These are phyloP conservation scores for Backusella circina DNA, from an alignment of 192 early-diverging fungal species.

Conservation along the genomic window DNA sequence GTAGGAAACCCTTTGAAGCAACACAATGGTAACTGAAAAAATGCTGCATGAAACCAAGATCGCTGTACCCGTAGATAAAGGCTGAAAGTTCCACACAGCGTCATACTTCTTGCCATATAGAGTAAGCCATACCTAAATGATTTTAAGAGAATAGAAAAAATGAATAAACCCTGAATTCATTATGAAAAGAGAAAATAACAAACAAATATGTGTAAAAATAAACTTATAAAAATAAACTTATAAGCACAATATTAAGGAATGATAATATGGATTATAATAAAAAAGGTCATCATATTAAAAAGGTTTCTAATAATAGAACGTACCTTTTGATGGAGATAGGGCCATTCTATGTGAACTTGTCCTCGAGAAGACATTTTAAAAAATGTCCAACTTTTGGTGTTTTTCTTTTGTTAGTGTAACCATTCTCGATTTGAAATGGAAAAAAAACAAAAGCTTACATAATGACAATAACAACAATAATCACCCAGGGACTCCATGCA, in stretches of 20 bases:
- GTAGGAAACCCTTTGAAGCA: constrained; percentile 14
- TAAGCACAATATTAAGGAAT: neutral
- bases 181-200: neutral
- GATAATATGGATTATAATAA: neutral
- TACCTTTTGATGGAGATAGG: constrained; percentile 21
- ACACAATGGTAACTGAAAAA: constrained; percentile 10
- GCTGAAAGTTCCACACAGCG: constrained; percentile 32
- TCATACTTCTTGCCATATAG: constrained; percentile 33
- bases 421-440: neutral
- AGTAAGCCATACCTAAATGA: constrained; percentile 21
- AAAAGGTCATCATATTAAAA: neutral
- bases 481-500: constrained; percentile 30
- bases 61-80: constrained; percentile 31
- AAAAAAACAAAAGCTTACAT: neutral
- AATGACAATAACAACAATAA: constrained; percentile 32
- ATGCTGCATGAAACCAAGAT: constrained; percentile 16
- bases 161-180: neutral
- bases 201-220: neutral
- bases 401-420: neutral
- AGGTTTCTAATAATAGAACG: neutral
- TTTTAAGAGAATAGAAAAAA: neutral
- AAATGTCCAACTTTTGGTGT: constrained; percentile 25
- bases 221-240: neutral
- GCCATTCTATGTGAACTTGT: constrained; percentile 24
- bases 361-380: constrained; percentile 14